Evolutionary conservation across 1,284 basidiomycete genomes (phyloP), one percentile per base, ranked within the genome.

Genomic region (Naganishia sp.): DNA sequence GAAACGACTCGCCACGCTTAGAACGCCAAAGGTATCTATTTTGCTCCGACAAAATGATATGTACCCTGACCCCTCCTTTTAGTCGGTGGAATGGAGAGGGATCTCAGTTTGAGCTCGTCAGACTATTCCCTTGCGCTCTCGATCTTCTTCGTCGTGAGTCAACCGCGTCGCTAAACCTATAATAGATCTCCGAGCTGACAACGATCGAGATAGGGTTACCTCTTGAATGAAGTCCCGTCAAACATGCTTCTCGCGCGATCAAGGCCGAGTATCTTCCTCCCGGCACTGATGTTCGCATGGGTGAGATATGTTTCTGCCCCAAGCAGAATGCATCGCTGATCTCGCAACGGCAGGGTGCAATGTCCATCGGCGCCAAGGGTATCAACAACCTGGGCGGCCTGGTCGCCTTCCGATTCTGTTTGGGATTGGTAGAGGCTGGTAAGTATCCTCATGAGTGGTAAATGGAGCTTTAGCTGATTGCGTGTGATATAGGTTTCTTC

Each of bases 121-220:
- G 72, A 76, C 54, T 74, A 77, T 56, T 73, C 79, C 7, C 73
- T 80, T 11, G 72, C 77, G 17, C 72, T 80, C 11, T 79, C 75
- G 17, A 77, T 79, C 68, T 79, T 79, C 71, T 79, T 77, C 63
- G 74, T 78, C 51, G 75, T 71, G n/a, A n/a, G n/a, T n/a, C n/a
- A n/a, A n/a, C n/a, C n/a, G n/a, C n/a, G n/a, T n/a, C n/a, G n/a
- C n/a, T n/a, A n/a, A n/a, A n/a, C n/a, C n/a, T n/a, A n/a, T n/a
- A n/a, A n/a, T n/a, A n/a, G n/a, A n/a, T n/a, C n/a, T n/a, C n/a
- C n/a, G 3, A n/a, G 21, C 49, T 11, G 42, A 21, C 25, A 15
- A 18, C 25, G 6, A 3, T 28, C 9, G 57, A 57, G 39, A 23
- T 67, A 74, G 77, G 74, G 75, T n/a, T 81, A 81, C 71, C 72